Evolutionary conservation across 345 rosid species (phyloP).

Genomic region (Euphorbia lathyris): DNA sequence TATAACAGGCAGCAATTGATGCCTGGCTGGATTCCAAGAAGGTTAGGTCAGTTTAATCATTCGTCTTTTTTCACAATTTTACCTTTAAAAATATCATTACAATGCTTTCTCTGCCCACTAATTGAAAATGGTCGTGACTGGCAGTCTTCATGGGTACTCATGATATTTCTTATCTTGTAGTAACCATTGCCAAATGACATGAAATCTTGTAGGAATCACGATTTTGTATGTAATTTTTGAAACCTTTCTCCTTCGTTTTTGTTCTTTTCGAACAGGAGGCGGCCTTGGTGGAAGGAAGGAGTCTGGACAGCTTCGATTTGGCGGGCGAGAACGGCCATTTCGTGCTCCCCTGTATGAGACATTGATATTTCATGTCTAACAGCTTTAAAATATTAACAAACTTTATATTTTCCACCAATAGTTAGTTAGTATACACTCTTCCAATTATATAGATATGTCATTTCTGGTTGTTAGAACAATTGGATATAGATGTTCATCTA

Average conservation of each 20-base stretch:
- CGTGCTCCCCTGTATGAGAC: constrained; percentile 83
- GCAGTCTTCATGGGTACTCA: constrained; percentile 16
- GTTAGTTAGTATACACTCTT: not conserved
- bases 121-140: constrained; percentile 13
- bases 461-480: not conserved
- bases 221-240: not conserved
- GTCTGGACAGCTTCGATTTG: constrained; percentile 94
- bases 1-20: constrained; percentile 79
- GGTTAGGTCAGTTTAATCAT: constrained; percentile 61
- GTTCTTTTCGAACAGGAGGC: constrained; percentile 50
- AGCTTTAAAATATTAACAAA: constrained; percentile 4
- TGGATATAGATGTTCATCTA: not conserved
- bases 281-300: constrained; percentile 97
- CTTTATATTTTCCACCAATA: not conserved
- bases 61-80: not conserved
- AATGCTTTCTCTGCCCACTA: not conserved
- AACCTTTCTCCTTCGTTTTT: not conserved
- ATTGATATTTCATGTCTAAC: not conserved
- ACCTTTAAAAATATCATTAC: not conserved
- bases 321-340: constrained; percentile 96
- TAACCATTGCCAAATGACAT: not conserved
- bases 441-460: not conserved
- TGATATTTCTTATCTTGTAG: not conserved
- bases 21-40: constrained; percentile 99
- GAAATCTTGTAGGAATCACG: not conserved